Evolutionary conservation across 305 asterid species (phyloP).

Genomic region (Solanum chacoense): DNA sequence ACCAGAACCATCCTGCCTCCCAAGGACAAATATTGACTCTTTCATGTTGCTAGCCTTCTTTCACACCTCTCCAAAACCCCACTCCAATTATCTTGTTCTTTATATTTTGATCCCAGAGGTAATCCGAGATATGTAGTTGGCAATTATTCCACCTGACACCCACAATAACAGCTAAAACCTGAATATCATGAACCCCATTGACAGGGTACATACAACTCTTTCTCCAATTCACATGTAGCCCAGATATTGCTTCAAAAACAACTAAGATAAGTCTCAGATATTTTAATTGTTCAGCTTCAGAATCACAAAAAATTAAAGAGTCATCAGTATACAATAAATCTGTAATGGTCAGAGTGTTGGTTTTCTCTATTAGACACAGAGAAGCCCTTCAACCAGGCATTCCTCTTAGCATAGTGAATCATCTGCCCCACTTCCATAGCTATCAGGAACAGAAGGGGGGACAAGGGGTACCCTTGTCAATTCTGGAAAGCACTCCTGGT

Average conservation of each 20-base stretch:
- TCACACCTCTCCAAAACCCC: not conserved
- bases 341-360: not conserved
- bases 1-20: not conserved
- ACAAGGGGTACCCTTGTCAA: not conserved
- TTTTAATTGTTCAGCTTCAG: not conserved
- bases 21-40: not conserved
- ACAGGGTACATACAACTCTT: not conserved
- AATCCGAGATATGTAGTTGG: not conserved
- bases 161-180: not conserved
- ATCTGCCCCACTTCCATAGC: not conserved
- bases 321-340: not conserved
- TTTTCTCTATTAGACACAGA: not conserved
- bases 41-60: not conserved
- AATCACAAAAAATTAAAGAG: not conserved
- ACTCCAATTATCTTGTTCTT: not conserved
- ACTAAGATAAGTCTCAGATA: not conserved
- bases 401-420: not conserved
- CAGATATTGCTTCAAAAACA: not conserved
- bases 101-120: not conserved
- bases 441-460: not conserved
- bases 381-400: not conserved
- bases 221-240: not conserved
- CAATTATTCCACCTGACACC: not conserved
- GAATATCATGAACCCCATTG: not conserved
- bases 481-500: not conserved